A percentile compares a stretch with the other conserved stretches of the same genome.
These are phyloP conservation scores for Puccinia novopanici DNA, from an alignment of 1,284 basidiomycete species.

Conservation along the genomic window DNA sequence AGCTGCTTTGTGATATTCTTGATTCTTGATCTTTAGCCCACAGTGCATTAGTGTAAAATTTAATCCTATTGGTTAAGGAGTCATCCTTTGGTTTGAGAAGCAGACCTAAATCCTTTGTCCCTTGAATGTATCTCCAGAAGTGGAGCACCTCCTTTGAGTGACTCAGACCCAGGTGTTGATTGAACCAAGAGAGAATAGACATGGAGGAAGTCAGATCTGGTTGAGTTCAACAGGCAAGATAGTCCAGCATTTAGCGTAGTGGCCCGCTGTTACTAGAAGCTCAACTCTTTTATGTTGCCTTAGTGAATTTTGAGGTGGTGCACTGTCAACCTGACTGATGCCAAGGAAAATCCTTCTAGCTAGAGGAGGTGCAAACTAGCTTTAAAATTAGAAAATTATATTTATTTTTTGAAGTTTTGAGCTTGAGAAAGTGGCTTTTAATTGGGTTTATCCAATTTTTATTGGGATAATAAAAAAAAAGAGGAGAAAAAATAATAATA, in stretches of 20 bases:
- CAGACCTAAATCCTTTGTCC: background rate
- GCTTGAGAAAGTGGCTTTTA: too few species aligned
- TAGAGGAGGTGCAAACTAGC: too few species aligned
- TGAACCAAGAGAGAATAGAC: constrained; percentile 4
- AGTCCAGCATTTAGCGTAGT: constrained; percentile 18
- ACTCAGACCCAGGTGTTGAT: background rate
- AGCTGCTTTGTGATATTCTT: background rate
- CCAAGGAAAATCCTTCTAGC: too few species aligned
- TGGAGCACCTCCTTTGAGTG: background rate
- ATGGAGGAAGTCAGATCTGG: background rate
- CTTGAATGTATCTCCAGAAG: background rate
- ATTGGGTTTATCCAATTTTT: too few species aligned
- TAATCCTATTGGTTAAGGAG: background rate
- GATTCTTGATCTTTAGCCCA: background rate
- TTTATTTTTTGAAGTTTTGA: too few species aligned
- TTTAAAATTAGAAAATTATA: too few species aligned
- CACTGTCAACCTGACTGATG: too few species aligned
- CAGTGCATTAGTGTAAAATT: background rate
- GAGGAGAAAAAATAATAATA: too few species aligned
- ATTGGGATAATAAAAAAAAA: too few species aligned
- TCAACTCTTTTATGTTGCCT: too few species aligned
- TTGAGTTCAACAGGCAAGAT: background rate
- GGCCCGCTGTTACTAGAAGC: too few species aligned
- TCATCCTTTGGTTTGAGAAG: background rate
- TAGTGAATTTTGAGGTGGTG: too few species aligned